Evolutionary conservation across 768 basidiomycete genomes (phyloP).

Genomic region (Boletus vermiculosoides): DNA sequence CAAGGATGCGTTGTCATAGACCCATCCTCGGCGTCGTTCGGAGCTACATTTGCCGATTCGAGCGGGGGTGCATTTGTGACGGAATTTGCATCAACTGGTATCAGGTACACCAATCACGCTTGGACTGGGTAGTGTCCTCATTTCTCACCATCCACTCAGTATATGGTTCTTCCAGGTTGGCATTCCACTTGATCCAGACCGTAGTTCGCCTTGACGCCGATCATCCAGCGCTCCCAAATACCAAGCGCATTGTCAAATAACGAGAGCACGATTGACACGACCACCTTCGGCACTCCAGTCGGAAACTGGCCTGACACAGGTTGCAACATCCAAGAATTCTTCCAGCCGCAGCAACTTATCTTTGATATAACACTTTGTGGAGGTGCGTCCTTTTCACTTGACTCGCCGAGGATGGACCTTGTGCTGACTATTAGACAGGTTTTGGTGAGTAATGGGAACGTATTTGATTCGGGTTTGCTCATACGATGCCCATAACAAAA

Average conservation of each 20-base stretch:
- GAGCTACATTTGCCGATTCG: constrained; percentile 58
- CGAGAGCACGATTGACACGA: constrained; percentile 51
- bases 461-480: constrained; percentile 5
- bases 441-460: constrained; percentile 26
- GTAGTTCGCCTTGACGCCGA: background rate
- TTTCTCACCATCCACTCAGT: constrained; percentile 7
- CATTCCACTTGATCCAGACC: background rate
- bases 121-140: background rate
- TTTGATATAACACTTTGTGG: constrained; percentile 76
- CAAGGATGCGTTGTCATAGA: constrained; percentile 68
- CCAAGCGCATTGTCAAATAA: constrained; percentile 48
- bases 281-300: constrained; percentile 59
- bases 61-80: constrained; percentile 78
- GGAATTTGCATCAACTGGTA: constrained; percentile 62
- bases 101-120: constrained; percentile 47
- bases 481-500: constrained; percentile 27
- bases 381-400: constrained; percentile 36
- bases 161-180: constrained; percentile 34
- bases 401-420: constrained; percentile 10
- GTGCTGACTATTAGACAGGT: constrained; percentile 25
- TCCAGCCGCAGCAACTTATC: constrained; percentile 65
- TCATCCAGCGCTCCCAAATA: constrained; percentile 38
- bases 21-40: constrained; percentile 56
- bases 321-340: constrained; percentile 54
- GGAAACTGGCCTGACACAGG: constrained; percentile 63